Percentiles rank a stretch among this genome's conserved stretches.
Evolutionary conservation across 306 rosid species (phyloP).

Genomic region (Dryas drummondii): DNA sequence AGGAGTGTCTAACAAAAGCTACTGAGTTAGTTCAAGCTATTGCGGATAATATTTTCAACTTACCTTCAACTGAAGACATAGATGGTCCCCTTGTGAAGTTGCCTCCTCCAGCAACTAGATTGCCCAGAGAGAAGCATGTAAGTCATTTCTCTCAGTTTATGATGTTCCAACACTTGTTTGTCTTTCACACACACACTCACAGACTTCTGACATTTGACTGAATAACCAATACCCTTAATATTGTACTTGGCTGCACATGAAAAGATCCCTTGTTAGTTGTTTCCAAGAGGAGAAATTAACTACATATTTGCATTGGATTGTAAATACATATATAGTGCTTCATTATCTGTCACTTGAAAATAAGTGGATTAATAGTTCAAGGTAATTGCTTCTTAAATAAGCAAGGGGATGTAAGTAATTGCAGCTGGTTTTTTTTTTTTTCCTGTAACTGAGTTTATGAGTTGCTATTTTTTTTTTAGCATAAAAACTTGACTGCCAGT

Average conservation of each 20-base stretch:
- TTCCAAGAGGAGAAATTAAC: background rate
- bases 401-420: background rate
- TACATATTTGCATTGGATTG: background rate
- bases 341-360: background rate
- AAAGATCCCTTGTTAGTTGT: background rate
- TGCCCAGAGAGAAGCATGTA: constrained; percentile 90
- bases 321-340: background rate
- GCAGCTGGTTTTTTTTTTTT: background rate
- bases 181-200: background rate
- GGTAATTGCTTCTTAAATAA: background rate
- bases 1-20: constrained; percentile 59
- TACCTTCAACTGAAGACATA: constrained; percentile 68
- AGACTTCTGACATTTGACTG: background rate
- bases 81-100: constrained; percentile 82
- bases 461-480: background rate
- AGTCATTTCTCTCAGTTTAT: constrained; percentile 14
- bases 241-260: background rate
- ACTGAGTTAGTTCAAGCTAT: constrained; percentile 79
- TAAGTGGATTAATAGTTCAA: background rate
- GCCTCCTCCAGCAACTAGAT: constrained; percentile 63
- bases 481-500: background rate
- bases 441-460: background rate
- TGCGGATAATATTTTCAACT: constrained; percentile 58
- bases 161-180: background rate
- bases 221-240: background rate